A percentile compares a stretch with the other conserved stretches of the same genome.
phyloP scores from a whole-genome alignment of 164 flowering plant genomes.

The grape (Vitis vinifera) region ASM3070453v1 NC_081810.1:3094001-3094500 shows the following conservation, averaged over 20 bases:
- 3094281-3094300: neutral
- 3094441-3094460: slow-evolving; percentile 34
- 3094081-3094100: slow-evolving; percentile 72
- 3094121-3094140: slow-evolving; percentile 78
- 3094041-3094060: slow-evolving; percentile 28
- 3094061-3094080: slow-evolving; percentile 54
- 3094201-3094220: slow-evolving; percentile 14
- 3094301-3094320: slow-evolving; percentile 32
- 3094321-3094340: slow-evolving; percentile 61
- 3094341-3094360: slow-evolving; percentile 64
- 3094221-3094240: neutral
- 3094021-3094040: slow-evolving; percentile 46
- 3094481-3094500: slow-evolving; percentile 65
- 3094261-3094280: neutral
- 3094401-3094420: slow-evolving; percentile 48
- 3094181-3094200: slow-evolving; percentile 65
- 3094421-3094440: slow-evolving; percentile 57
- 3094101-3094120: slow-evolving; percentile 72
- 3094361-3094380: slow-evolving; percentile 38
- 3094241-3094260: neutral
- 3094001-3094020: slow-evolving; percentile 46
- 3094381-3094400: slow-evolving; percentile 47
- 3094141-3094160: slow-evolving; percentile 44
- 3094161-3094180: slow-evolving; percentile 83
- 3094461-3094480: slow-evolving; percentile 49